Conservation (phyloP, 805 yeast species). For the Saccharomycopsis fodiens region DNA sequence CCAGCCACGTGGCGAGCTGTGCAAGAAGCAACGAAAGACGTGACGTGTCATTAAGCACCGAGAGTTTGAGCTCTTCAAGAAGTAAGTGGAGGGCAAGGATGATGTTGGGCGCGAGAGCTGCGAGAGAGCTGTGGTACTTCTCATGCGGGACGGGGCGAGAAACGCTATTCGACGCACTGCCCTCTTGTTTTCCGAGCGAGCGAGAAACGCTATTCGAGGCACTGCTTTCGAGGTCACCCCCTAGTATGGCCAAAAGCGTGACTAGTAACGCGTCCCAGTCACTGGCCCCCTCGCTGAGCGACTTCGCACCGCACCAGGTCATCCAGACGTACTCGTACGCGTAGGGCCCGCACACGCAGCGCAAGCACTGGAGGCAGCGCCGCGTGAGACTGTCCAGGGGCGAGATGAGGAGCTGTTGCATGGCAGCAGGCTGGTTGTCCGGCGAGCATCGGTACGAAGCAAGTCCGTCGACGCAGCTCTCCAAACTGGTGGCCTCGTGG, state of each 20-base stretch:
- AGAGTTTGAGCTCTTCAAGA: slow-evolving; percentile 66
- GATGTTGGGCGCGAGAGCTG: slow-evolving; percentile 54
- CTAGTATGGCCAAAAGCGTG: slow-evolving; percentile 40
- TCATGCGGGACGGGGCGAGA: slow-evolving; percentile 8
- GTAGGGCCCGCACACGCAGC: slow-evolving; percentile 49
- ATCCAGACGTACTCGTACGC: slow-evolving; percentile 52
- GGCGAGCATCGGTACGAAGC: slow-evolving; percentile 23
- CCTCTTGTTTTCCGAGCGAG: slow-evolving; percentile 1
- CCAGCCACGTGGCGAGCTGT: slow-evolving; percentile 58
- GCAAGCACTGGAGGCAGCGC: slow-evolving; percentile 42
- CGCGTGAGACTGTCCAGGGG: slow-evolving; percentile 40
- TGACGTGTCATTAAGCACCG: slow-evolving; percentile 34
- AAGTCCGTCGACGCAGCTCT: slow-evolving; percentile 23
- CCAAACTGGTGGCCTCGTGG: slow-evolving; percentile 23
- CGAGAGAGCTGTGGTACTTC: slow-evolving; percentile 26
- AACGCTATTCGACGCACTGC: slow-evolving; percentile 2
- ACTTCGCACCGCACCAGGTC: slow-evolving; percentile 51
- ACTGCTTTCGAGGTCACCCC: slow-evolving; percentile 30
- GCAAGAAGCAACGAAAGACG: slow-evolving; percentile 45
- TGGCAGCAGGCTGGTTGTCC: slow-evolving; percentile 21
- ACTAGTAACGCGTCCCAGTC: slow-evolving; percentile 59
- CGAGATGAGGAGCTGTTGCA: slow-evolving; percentile 32
- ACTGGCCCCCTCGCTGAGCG: slow-evolving; percentile 29
- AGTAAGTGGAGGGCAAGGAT: slow-evolving; percentile 65
- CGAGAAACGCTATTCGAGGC: slow-evolving; percentile 17